Conservation (phyloP, 768 basidiomycete genomes). For the Pulveroboletus ravenelii region DNA sequence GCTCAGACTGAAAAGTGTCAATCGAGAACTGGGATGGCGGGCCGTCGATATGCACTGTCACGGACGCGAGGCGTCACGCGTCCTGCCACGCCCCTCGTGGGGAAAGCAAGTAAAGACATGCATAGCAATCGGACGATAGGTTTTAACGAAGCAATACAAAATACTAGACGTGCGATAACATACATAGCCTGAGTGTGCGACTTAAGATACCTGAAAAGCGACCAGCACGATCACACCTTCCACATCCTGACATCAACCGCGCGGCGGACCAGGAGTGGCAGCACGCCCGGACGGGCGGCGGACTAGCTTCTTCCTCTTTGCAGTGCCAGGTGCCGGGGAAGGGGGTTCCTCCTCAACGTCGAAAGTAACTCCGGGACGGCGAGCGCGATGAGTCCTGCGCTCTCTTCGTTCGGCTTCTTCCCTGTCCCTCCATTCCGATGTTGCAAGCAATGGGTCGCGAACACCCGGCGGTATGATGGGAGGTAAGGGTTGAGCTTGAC, state of each 20-base stretch:
- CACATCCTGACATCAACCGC: conserved; percentile 11
- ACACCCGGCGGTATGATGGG: conserved; percentile 44
- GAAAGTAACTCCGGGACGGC: conserved; percentile 63
- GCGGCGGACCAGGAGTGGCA: conserved; percentile 22
- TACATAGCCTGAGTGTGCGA: conserved; percentile 21
- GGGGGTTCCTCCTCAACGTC: conserved; percentile 53
- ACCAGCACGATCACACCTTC: conserved; percentile 1
- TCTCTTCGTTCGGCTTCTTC: conserved; percentile 50
- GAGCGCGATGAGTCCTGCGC: conserved; percentile 36
- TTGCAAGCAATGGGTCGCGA: conserved; percentile 60
- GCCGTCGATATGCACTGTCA: conserved; percentile 1
- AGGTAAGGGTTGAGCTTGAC: conserved; percentile 49
- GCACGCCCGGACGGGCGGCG: conserved; percentile 29
- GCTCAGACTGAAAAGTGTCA: background rate
- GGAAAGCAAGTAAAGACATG: background rate
- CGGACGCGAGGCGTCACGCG: conserved; percentile 27
- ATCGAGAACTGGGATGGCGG: too few species aligned
- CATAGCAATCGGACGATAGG: conserved; percentile 15
- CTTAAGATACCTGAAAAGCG: conserved; percentile 22
- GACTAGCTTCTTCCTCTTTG: conserved; percentile 23
- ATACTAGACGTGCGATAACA: conserved; percentile 26
- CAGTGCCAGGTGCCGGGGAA: conserved; percentile 32
- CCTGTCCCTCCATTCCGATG: conserved; percentile 66
- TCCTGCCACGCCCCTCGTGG: conserved; percentile 10
- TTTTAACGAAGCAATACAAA: conserved; percentile 19